Evolutionary conservation across 1,139 yeast genomes (phyloP).

Genomic region (Blastobotrys raffinosifermentans): DNA sequence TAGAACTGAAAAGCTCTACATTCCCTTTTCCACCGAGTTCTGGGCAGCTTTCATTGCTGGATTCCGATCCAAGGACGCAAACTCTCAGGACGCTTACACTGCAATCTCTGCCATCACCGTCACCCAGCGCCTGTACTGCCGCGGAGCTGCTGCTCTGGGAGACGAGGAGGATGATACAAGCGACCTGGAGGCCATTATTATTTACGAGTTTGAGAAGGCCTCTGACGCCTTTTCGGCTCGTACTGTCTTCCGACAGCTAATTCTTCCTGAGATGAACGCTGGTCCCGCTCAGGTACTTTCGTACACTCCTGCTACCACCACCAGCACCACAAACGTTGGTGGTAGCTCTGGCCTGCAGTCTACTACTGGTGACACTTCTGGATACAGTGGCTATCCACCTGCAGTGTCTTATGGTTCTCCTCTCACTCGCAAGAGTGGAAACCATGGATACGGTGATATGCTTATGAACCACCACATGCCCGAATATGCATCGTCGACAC

Average conservation of each 20-base stretch:
- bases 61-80: slow-evolving; percentile 18
- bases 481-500: not conserved
- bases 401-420: slow-evolving; percentile 17
- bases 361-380: slow-evolving; percentile 1
- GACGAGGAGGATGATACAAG: slow-evolving; percentile 16
- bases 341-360: slow-evolving; percentile 5
- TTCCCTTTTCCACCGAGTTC: slow-evolving; percentile 36
- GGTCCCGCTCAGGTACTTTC: slow-evolving; percentile 3
- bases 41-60: slow-evolving; percentile 37
- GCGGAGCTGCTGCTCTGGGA: slow-evolving; percentile 2
- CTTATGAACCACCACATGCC: not conserved
- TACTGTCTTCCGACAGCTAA: slow-evolving; percentile 30
- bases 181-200: slow-evolving; percentile 26
- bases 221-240: slow-evolving; percentile 32
- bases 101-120: slow-evolving; percentile 35
- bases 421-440: slow-evolving; percentile 9
- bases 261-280: slow-evolving; percentile 11
- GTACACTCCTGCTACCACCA: slow-evolving; percentile 2
- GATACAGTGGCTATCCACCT: slow-evolving; percentile 5
- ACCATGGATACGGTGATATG: not conserved
- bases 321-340: slow-evolving; percentile 7
- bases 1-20: slow-evolving; percentile 29
- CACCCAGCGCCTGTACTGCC: slow-evolving; percentile 30
- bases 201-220: slow-evolving; percentile 35
- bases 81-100: slow-evolving; percentile 25